A percentile compares a stretch with the other conserved stretches of the same genome.
phyloP scores from a whole-genome alignment of 345 rosid species.

The Citrus sp. region DNA sequence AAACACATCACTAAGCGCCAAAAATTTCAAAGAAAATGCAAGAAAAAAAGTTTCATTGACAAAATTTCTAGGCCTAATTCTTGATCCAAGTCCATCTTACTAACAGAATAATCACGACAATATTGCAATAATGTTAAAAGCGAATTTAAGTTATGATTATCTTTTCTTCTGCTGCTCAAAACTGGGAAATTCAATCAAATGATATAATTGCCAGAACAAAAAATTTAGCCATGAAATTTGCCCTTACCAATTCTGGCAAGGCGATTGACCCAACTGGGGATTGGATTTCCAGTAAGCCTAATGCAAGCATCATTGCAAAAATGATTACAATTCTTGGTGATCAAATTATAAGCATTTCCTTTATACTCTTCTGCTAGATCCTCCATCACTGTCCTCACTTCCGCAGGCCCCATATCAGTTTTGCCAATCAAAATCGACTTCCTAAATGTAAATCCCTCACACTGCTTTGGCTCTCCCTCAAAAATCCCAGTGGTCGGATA shows the following conservation, averaged over 20 bases:
- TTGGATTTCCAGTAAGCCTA: constrained; percentile 71
- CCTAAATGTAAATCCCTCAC: constrained; percentile 87
- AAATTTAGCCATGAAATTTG: not conserved
- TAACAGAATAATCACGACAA: not conserved
- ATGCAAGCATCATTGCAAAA: constrained; percentile 89
- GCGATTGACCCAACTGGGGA: constrained; percentile 95
- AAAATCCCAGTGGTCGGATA: constrained; percentile 90
- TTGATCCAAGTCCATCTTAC: not conserved
- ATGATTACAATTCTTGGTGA: constrained; percentile 96
- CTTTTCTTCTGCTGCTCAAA: not conserved
- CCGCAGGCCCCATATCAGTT: constrained; percentile 61
- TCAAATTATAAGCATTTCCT: constrained; percentile 88
- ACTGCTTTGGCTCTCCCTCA: constrained; percentile 87
- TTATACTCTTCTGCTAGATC: constrained; percentile 62
- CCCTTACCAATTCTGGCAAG: constrained; percentile 87
- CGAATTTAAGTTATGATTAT: not conserved
- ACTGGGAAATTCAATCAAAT: not conserved
- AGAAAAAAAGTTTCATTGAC: not conserved
- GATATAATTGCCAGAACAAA: not conserved
- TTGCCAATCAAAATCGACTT: constrained; percentile 83
- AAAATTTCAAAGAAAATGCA: not conserved
- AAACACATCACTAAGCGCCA: not conserved
- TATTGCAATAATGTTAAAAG: not conserved
- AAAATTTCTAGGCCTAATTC: not conserved
- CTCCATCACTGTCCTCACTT: constrained; percentile 79